Conservation (phyloP, 202 grass and related monocot genomes). For the Cymbopogon flexuosus region DNA sequence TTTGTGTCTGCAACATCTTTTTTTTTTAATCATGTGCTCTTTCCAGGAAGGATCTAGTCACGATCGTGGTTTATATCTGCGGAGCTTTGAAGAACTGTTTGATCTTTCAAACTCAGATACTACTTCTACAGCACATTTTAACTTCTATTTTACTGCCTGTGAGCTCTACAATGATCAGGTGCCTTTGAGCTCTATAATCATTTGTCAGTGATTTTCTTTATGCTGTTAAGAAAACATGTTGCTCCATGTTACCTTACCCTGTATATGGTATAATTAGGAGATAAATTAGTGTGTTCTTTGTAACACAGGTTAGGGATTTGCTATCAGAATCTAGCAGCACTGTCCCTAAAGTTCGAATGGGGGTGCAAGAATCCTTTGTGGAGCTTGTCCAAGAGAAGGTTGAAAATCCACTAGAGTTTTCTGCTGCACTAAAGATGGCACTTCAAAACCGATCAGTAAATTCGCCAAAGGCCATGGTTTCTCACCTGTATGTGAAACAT, state of each 20-base stretch:
- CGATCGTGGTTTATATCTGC: conserved; percentile 84
- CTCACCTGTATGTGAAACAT: conserved; percentile 72
- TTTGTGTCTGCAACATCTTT: background rate
- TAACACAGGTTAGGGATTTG: conserved; percentile 71
- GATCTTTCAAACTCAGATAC: conserved; percentile 95
- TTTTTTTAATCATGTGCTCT: conserved; percentile 22
- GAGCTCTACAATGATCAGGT: conserved; percentile 99
- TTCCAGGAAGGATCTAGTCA: conserved; percentile 97
- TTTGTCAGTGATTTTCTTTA: conserved; percentile 18
- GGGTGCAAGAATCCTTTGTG: conserved; percentile 67
- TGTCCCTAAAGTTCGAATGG: conserved; percentile 61
- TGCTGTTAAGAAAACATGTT: conserved; percentile 3
- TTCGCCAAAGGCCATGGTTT: conserved; percentile 66
- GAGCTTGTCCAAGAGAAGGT: conserved; percentile 92
- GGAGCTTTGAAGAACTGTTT: conserved; percentile 92
- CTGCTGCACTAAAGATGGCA: conserved; percentile 65
- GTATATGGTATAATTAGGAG: conserved; percentile 15
- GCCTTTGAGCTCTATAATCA: conserved; percentile 17
- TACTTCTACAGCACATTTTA: conserved; percentile 79
- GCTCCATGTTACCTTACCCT: conserved; percentile 24
- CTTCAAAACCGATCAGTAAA: conserved; percentile 65
- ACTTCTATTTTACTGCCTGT: conserved; percentile 86
- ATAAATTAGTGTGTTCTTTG: conserved; percentile 17
- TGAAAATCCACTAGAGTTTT: conserved; percentile 82
- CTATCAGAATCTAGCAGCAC: conserved; percentile 62